Conservation (phyloP, 768 basidiomycete genomes). For the Suillus hirtellus region DNA sequence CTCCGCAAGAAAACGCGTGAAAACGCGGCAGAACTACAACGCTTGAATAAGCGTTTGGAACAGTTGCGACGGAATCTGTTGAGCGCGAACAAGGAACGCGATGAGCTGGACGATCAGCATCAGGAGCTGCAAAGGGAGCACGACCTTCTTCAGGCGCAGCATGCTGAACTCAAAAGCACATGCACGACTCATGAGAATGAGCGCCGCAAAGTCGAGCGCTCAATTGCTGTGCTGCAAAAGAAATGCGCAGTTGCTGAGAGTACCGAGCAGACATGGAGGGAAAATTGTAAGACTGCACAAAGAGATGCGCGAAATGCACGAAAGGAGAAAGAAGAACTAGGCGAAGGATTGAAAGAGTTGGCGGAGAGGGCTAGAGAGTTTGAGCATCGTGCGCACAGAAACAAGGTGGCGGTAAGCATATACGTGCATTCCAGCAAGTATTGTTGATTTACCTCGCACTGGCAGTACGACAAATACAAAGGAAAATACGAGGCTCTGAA, state of each 20-base stretch:
- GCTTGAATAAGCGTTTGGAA: constrained; percentile 1
- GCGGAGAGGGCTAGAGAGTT: constrained; percentile 25
- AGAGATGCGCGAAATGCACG: neutral
- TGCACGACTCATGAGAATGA: neutral
- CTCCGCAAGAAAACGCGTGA: constrained; percentile 12
- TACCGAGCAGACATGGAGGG: neutral
- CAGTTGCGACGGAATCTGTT: neutral
- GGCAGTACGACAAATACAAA: constrained; percentile 25
- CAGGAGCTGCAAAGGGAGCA: constrained; percentile 19
- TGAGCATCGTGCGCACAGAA: constrained; percentile 20
- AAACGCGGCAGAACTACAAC: constrained; percentile 5
- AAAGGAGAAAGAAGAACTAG: neutral
- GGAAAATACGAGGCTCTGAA: constrained; percentile 29
- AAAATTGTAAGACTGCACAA: neutral
- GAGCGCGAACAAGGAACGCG: neutral
- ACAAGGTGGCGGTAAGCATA: constrained; percentile 25
- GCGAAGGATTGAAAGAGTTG: neutral
- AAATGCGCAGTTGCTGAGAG: neutral
- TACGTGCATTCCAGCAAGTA: neutral
- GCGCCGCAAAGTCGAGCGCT: neutral
- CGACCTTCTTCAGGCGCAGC: constrained; percentile 14
- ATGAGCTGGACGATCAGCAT: constrained; percentile 7
- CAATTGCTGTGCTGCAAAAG: neutral
- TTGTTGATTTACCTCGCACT: neutral
- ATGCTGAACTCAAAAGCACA: constrained; percentile 9